Base-by-base conservation (phyloP, 2,329 filamentous ascomycete genomes). In the Nothomitra cinnamomea region DNA sequence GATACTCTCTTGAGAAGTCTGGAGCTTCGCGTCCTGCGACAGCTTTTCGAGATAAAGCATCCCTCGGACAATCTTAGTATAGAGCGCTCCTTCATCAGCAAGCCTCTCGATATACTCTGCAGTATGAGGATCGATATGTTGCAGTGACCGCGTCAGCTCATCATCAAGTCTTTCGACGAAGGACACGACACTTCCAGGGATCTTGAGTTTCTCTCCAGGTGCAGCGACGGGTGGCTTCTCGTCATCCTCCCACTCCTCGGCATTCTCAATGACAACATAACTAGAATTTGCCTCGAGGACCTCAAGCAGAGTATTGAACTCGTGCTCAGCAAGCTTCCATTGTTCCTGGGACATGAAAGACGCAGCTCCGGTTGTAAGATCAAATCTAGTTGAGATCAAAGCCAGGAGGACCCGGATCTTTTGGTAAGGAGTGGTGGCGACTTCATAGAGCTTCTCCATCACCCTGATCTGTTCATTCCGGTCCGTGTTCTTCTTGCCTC, bases 401-500 rank as follows among this genome's bases (percentile, higher is more conserved):
- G 88, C 90, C 58, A 96, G 75, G 47, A 96, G 83, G 55, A 96
- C 86, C 59, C 92, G 85, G 63, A 98, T 87, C 67, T 82, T 82
- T 72, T 96, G 92, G 72, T 98, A 98, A 52, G 94, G 88, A 53
- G 83, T 92, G 63, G 78, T 79, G 59, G 92, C 80, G 59, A 98
- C 89, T 66, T 95, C 88, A 63, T 83, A 73, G 53, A 98, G 79
- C 74, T 89, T 95, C 77, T 96, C 92, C 88, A 98, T 94, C 52
- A 90, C 83, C 69, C 84, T 83, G 70, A 98, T 96, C 72, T 98
- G 92, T 71, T 98, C 92, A 48, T 79, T 66, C 50, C 88, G 83
- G 69, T 98, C 92, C 59, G 92, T 95, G 75, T 96, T 96, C 80
- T 98, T 98, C 77, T 95, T 94, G 67, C 92, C 92, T 74, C 92